Conservation (phyloP, 1,139 yeast genomes). For the Entelexis paramagnoliae region DNA sequence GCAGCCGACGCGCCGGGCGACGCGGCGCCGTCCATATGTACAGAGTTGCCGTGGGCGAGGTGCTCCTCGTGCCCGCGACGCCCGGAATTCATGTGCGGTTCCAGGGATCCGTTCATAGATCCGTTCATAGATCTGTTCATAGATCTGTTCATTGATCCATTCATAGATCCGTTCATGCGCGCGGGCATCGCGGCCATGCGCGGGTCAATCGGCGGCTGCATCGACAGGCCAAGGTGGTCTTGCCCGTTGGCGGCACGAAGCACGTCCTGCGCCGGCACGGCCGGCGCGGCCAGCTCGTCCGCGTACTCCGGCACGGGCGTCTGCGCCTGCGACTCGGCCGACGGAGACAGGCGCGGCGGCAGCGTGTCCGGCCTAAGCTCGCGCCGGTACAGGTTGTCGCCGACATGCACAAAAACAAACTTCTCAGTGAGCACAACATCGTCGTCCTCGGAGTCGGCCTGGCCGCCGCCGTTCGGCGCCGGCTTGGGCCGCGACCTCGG, state of each 20-base stretch:
- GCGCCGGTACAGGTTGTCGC: conserved; percentile 30
- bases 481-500: not conserved
- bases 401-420: conserved; percentile 31
- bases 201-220: not conserved
- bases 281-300: not conserved
- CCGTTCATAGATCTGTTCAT: no score
- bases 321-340: not conserved
- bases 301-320: not conserved
- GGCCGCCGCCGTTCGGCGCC: not conserved
- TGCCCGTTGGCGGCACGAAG: no score
- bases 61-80: not conserved
- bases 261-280: no score
- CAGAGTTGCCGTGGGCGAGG: not conserved
- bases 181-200: not conserved
- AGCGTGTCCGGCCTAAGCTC: conserved; percentile 14
- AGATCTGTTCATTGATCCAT: no score
- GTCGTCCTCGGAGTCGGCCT: conserved; percentile 13
- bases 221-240: not conserved
- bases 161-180: not conserved
- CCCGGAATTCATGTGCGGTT: not conserved
- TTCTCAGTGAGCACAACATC: conserved; percentile 23
- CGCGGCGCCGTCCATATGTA: not conserved
- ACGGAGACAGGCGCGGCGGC: not conserved
- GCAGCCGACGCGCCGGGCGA: not conserved
- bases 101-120: not conserved